Base-by-base conservation (phyloP, 495 filamentous ascomycete species). In the Aspergillus mulundensis region DNA sequence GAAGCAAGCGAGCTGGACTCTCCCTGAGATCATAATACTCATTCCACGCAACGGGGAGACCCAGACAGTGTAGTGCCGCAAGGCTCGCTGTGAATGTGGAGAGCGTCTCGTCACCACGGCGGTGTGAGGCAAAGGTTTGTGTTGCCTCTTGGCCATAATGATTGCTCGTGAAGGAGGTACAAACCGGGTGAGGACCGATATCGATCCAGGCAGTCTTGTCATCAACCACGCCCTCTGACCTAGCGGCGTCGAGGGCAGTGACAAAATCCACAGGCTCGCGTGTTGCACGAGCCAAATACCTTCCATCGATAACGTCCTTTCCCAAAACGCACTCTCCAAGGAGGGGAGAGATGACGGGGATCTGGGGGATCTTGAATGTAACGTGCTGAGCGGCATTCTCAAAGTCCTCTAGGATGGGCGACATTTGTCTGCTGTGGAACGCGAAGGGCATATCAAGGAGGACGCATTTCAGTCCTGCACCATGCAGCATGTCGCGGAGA, bases 381-480 rank as follows among this genome's bases (percentile, higher is more conserved):
- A 91, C 77, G 2, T 77, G 74, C 34, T 68, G 68, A 2, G 85
- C 85, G 36, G 85, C 63, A 6, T 72, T 68, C 56, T 86, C 83
- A 48, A 91, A 88, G 0, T 79, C 74, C 4, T 84, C 80, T 4
- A 91, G 70, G 20, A 93, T 87, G 20, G 85, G 78, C n/a, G 93
- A 85, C 21, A 93, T 84, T 63, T 93, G 90, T 0, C 82, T 75
- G 2, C 89, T 88, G 67, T 95, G 90, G 78, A 91, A 95, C 11
- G 90, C 90, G 56, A 85, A 93, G 34, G 87, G 86, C 8, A 91
- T 82, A 42, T 83, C 80, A 5, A 94, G 77, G 57, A 83, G 83
- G 0, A 81, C 88, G 61, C 77, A 84, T 66, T 88, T 91, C 63
- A 87, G 11, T 10, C 32, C 32, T 10, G 32, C 7, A 36, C 11